phyloP scores from a whole-genome alignment of 2,329 filamentous ascomycete genomes.

The Microthyrium microscopicum region DNA sequence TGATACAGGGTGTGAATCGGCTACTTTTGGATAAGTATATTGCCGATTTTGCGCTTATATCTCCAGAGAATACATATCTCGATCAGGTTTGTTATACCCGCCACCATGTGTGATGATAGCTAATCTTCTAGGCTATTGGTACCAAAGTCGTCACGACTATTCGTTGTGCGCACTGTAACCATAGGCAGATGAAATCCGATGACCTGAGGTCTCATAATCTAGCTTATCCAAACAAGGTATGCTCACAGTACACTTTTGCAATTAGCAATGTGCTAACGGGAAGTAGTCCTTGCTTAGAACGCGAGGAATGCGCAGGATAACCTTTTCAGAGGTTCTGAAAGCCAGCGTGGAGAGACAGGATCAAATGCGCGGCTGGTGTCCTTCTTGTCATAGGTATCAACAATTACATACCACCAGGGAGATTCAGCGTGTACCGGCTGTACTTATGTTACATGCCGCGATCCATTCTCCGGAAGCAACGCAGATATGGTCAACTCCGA shows the following conservation, averaged over 20 bases:
- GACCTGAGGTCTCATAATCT: conserved; percentile 74
- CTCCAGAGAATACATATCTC: conserved; percentile 54
- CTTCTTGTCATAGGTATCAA: conserved; percentile 78
- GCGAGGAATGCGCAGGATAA: conserved; percentile 16
- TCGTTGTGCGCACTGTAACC: conserved; percentile 70
- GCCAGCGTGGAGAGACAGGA: conserved; percentile 79
- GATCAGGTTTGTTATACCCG: conserved; percentile 40
- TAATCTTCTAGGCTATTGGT: conserved; percentile 47
- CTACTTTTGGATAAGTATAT: conserved; percentile 74
- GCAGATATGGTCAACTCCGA: conserved; percentile 72
- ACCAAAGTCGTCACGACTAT: conserved; percentile 60
- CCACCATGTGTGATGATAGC: too few species aligned
- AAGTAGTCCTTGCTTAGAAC: too few species aligned
- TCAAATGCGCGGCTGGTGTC: conserved; percentile 84
- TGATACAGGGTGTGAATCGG: conserved; percentile 72
- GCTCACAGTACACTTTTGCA: background rate
- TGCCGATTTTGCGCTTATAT: too few species aligned
- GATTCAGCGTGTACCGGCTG: conserved; percentile 63
- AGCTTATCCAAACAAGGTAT: conserved; percentile 48
- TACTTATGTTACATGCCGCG: conserved; percentile 75
- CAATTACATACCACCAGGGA: conserved; percentile 71
- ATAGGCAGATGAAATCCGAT: conserved; percentile 66
- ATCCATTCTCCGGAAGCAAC: conserved; percentile 58
- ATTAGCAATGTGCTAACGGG: background rate
- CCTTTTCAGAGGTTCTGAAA: conserved; percentile 84